phyloP scores from a whole-genome alignment of 805 yeast genomes.

The Kregervanrija pseudodelftensis region DNA sequence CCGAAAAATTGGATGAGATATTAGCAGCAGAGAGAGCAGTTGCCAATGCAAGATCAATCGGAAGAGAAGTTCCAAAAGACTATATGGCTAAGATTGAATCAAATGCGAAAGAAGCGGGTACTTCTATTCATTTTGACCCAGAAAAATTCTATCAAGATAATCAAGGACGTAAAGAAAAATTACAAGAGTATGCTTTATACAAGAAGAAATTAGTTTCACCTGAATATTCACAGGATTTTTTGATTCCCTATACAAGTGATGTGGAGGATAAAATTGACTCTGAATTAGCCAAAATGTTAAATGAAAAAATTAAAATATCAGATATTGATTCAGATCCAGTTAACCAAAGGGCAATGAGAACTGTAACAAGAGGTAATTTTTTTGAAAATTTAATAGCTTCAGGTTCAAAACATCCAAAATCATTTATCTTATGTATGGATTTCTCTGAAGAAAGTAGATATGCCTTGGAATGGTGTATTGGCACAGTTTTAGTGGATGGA shows the following conservation, averaged over 20 bases:
- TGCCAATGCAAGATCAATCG: constrained; percentile 44
- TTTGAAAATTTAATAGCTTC: constrained; percentile 34
- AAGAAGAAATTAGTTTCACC: constrained; percentile 54
- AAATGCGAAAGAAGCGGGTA: constrained; percentile 30
- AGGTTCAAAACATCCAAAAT: constrained; percentile 31
- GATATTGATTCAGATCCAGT: constrained; percentile 45
- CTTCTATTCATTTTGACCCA: constrained; percentile 36
- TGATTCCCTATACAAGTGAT: constrained; percentile 61
- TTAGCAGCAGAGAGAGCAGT: constrained; percentile 54
- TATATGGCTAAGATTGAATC: constrained; percentile 23
- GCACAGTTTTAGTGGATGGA: constrained; percentile 76
- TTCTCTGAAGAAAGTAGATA: constrained; percentile 74
- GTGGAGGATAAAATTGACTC: constrained; percentile 58
- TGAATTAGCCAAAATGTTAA: constrained; percentile 47
- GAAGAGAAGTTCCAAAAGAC: constrained; percentile 27
- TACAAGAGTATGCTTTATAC: constrained; percentile 52
- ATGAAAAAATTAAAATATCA: constrained; percentile 48
- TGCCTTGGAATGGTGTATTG: constrained; percentile 85
- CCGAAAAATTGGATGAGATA: constrained; percentile 46
- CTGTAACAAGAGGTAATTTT: constrained; percentile 63
- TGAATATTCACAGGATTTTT: constrained; percentile 21
- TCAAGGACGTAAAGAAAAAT: constrained; percentile 39
- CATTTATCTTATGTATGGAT: constrained; percentile 75
- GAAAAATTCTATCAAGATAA: constrained; percentile 45
- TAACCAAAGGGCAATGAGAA: constrained; percentile 57